Evolutionary conservation across 2,329 filamentous ascomycete species (phyloP).

Genomic region (Penicillium italicum): DNA sequence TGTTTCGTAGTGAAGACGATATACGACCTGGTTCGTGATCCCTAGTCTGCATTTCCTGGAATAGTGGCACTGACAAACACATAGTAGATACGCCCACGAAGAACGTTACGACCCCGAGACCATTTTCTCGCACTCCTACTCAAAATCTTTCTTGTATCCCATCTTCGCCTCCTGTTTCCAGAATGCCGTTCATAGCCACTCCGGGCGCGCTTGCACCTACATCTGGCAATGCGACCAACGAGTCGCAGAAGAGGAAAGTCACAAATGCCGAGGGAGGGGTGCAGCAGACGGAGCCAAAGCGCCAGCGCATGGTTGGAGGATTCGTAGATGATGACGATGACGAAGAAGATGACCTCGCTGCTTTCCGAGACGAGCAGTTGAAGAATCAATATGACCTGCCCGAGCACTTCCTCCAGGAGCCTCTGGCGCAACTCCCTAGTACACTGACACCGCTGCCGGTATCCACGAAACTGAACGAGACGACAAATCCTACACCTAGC

Average conservation of each 20-base stretch:
- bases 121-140: conserved; percentile 11
- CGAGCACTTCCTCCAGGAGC: conserved; percentile 20
- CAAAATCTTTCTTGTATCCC: conserved; percentile 22
- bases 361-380: conserved; percentile 29
- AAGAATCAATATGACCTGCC: conserved; percentile 32
- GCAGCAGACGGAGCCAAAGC: conserved; percentile 36
- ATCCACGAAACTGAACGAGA: neutral
- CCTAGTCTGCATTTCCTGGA: neutral
- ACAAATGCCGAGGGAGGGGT: conserved; percentile 25
- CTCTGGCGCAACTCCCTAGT: conserved; percentile 14
- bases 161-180: conserved; percentile 33
- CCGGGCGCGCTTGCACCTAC: conserved; percentile 36
- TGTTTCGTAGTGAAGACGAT: conserved; percentile 44
- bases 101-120: conserved; percentile 14
- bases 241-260: conserved; percentile 42
- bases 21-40: conserved; percentile 32
- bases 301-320: conserved; percentile 40
- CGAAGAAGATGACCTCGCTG: conserved; percentile 27
- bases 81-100: conserved; percentile 40
- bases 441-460: conserved; percentile 9
- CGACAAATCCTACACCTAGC: conserved; percentile 1
- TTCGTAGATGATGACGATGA: conserved; percentile 43
- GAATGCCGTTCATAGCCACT: conserved; percentile 44
- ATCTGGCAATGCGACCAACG: conserved; percentile 34
- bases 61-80: neutral